Evolutionary conservation across 1,139 yeast genomes (phyloP).

Genomic region (Debaryomyces sp.): DNA sequence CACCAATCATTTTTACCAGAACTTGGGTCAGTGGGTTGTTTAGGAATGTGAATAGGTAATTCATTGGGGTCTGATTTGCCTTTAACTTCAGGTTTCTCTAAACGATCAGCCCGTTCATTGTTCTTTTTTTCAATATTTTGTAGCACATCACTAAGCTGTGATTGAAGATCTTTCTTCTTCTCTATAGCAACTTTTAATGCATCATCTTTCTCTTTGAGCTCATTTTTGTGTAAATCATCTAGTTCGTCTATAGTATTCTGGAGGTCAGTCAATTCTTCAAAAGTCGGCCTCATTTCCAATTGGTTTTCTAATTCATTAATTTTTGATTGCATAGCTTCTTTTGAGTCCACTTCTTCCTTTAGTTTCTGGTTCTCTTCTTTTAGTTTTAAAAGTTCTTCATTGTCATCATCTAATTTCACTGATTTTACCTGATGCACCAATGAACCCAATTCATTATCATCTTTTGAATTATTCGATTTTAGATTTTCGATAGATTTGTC

Average conservation of each 20-base stretch:
- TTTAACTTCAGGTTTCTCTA: constrained; percentile 14
- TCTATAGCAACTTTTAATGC: constrained; percentile 25
- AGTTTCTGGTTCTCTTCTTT: constrained; percentile 10
- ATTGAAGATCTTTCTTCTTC: constrained; percentile 24
- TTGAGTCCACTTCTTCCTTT: constrained; percentile 12
- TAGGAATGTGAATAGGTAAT: constrained; percentile 58
- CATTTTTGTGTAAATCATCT: constrained; percentile 33
- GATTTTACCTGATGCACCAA: constrained; percentile 1
- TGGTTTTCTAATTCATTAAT: constrained; percentile 27
- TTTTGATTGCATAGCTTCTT: constrained; percentile 11
- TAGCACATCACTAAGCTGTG: constrained; percentile 17
- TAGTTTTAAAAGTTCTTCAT: background rate
- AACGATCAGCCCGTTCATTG: constrained; percentile 6
- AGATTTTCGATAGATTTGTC: background rate
- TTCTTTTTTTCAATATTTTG: background rate
- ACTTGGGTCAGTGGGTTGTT: constrained; percentile 59
- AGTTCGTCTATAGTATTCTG: constrained; percentile 35
- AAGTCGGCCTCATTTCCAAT: constrained; percentile 33
- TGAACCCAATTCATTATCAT: background rate
- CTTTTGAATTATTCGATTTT: background rate
- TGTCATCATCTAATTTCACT: background rate
- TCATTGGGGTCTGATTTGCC: constrained; percentile 22
- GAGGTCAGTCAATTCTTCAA: constrained; percentile 33
- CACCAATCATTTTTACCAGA: constrained; percentile 84
- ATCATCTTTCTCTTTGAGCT: constrained; percentile 31